Evolutionary conservation across 2,329 filamentous ascomycete species (phyloP), one percentile per base, ranked within the genome.

Genomic region (Colletotrichum godetiae): DNA sequence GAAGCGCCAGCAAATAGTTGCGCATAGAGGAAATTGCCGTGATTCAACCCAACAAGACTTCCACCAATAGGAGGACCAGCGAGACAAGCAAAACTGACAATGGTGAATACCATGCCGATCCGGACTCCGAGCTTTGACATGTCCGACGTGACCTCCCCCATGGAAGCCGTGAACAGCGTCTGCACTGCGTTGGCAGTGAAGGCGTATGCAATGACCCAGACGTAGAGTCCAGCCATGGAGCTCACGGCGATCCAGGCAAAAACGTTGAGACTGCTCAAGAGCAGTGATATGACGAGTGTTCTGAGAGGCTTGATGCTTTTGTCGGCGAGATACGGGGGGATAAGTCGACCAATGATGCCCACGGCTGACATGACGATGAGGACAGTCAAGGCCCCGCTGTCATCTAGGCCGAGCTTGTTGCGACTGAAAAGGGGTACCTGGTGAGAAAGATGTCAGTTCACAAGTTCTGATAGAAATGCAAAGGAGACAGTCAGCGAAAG

Each of bases 61-160:
- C 84, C 84, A 0, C 84, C 84, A 24, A 85, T 79, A 0, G 84
- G 84, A 4, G 83, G 82, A 0, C 84, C 84, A 0, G 83, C 84
- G 15, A 85, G 65, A 0, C 82, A 80, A 1, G 82, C 82, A 57
- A 85, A 78, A 0, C 82, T 84, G 7, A 79, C 77, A 6, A 85
- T 79, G 56, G 77, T 80, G 12, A 85, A 85, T 1, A 80, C 82
- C 83, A 85, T 85, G 10, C 84, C 84, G 15, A 85, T 76, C 29
- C 84, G 77, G 1, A 83, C 84, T 0, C 84, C 84, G 1, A 84
- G 78, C 2, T 78, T 84, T 31, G 84, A 81, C 7, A 85, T 79
- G 6, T 79, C 76, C 15, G 79, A 79, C 0, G 84, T 85, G 11
- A 85, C 83, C 56, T 82, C 83, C 0, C 83, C 81, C 6, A 85